phyloP scores from a whole-genome alignment of 1,284 basidiomycete species.

The Malassezia obtusa region DNA sequence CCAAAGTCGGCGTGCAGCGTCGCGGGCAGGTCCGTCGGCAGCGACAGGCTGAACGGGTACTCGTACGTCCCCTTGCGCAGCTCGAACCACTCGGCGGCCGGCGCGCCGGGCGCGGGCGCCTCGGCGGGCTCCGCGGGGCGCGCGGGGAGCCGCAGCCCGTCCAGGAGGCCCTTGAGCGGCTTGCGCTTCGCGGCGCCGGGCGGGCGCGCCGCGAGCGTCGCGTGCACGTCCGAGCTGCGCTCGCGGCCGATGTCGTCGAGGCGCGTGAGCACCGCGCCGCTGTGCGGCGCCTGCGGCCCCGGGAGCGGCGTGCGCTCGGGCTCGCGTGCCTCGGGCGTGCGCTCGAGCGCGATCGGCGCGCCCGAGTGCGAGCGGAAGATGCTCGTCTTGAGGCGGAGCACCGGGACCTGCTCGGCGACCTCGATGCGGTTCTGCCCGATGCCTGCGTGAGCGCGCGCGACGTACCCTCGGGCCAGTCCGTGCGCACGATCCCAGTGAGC shows the following conservation, averaged over 20 bases:
- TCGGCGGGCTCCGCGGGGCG: not conserved
- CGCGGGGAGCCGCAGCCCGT: constrained; percentile 6
- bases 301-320: not conserved
- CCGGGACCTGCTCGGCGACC: constrained; percentile 65
- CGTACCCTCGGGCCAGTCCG: constrained; percentile 71
- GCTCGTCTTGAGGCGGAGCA: constrained; percentile 64
- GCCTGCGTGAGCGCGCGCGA: too few species aligned
- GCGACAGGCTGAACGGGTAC: constrained; percentile 81
- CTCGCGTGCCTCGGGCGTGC: not conserved
- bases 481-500: constrained; percentile 60
- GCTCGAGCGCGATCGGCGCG: constrained; percentile 9
- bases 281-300: not conserved
- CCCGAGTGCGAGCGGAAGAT: constrained; percentile 58
- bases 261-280: not conserved
- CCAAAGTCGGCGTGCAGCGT: constrained; percentile 70
- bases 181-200: not conserved
- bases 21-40: constrained; percentile 72
- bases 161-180: constrained; percentile 5
- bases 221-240: not conserved
- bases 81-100: constrained; percentile 64
- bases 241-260: constrained; percentile 3
- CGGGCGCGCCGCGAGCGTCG: not conserved
- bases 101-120: not conserved
- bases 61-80: constrained; percentile 85
- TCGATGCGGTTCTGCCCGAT: constrained; percentile 70